These are phyloP conservation scores for Malassezia sympodialis DNA, from an alignment of 1,284 basidiomycete genomes.

Conservation along the genomic window DNA sequence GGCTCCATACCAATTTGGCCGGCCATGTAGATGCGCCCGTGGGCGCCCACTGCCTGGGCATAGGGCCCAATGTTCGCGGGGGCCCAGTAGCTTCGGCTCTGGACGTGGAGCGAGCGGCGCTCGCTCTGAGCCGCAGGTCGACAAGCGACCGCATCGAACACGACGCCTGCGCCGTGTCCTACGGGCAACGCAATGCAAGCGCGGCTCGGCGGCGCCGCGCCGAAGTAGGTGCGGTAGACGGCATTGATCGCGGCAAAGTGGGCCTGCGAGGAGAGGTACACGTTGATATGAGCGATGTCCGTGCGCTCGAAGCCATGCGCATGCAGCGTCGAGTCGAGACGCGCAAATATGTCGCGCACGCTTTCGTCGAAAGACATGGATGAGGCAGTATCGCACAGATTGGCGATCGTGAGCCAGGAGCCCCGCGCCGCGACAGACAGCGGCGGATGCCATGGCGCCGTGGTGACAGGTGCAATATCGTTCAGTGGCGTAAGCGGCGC, in stretches of 20 bases:
- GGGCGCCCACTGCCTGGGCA: slow-evolving; percentile 78
- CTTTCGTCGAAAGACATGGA: background rate
- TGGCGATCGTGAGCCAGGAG: slow-evolving; percentile 5
- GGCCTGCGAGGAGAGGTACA: slow-evolving; percentile 58
- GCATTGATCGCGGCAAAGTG: slow-evolving; percentile 37
- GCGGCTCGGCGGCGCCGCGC: slow-evolving; percentile 78
- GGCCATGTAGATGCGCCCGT: slow-evolving; percentile 66
- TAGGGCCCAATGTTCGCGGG: slow-evolving; percentile 98
- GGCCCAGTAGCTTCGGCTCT: slow-evolving; percentile 93
- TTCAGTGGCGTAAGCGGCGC: background rate
- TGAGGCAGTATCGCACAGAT: background rate
- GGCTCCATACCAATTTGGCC: slow-evolving; percentile 91
- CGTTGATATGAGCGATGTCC: slow-evolving; percentile 66
- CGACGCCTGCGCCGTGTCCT: background rate
- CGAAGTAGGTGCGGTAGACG: slow-evolving; percentile 71
- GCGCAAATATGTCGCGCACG: background rate
- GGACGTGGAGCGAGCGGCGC: slow-evolving; percentile 70
- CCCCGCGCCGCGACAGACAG: background rate
- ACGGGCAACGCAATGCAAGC: slow-evolving; percentile 68
- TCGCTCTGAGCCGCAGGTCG: slow-evolving; percentile 3
- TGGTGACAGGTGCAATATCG: background rate
- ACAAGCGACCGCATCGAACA: slow-evolving; percentile 3
- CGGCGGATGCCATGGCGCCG: background rate
- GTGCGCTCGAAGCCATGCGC: slow-evolving; percentile 36
- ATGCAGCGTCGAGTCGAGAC: background rate